Evolutionary conservation across 371 early-diverging fungal genomes (phyloP).

Genomic region (Lichtheimia ornata): DNA sequence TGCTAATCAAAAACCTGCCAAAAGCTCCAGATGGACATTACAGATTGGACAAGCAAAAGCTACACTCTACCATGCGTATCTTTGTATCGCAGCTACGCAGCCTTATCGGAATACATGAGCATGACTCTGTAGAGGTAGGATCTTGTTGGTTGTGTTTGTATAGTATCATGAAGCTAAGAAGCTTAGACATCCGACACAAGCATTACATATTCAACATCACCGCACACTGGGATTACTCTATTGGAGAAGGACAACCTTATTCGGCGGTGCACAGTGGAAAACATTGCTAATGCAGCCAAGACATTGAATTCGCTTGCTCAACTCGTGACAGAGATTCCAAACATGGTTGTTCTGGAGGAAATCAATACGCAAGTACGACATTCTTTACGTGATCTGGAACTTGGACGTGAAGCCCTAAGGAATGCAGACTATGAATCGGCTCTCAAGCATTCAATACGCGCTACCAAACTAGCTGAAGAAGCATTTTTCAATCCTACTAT

Average conservation of each 20-base stretch:
- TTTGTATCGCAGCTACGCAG: constrained; percentile 82
- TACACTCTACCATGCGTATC: constrained; percentile 73
- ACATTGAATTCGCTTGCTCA: constrained; percentile 81
- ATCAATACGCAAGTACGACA: constrained; percentile 65
- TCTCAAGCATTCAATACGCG: constrained; percentile 58
- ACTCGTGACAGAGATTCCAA: constrained; percentile 78
- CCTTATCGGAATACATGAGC: constrained; percentile 74
- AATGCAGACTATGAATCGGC: constrained; percentile 45
- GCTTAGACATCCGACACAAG: constrained; percentile 13
- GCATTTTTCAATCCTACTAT: constrained; percentile 97
- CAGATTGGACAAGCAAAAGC: constrained; percentile 44
- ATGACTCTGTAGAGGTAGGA: constrained; percentile 11
- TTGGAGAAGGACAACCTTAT: constrained; percentile 80
- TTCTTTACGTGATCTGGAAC: constrained; percentile 35
- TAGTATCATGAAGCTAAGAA: neutral
- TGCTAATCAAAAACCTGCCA: constrained; percentile 71
- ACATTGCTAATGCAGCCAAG: constrained; percentile 66
- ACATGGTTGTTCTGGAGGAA: constrained; percentile 90
- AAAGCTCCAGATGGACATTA: constrained; percentile 14
- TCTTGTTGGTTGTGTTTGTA: neutral
- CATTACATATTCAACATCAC: constrained; percentile 14
- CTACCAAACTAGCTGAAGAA: constrained; percentile 72
- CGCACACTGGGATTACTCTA: constrained; percentile 38
- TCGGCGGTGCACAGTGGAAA: constrained; percentile 67
- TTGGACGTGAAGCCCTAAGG: constrained; percentile 24